A percentile compares a stretch with the other conserved stretches of the same genome.
Evolutionary conservation across 371 early-diverging fungal genomes (phyloP).

Genomic region (Apophysomyces trapeziformis): DNA sequence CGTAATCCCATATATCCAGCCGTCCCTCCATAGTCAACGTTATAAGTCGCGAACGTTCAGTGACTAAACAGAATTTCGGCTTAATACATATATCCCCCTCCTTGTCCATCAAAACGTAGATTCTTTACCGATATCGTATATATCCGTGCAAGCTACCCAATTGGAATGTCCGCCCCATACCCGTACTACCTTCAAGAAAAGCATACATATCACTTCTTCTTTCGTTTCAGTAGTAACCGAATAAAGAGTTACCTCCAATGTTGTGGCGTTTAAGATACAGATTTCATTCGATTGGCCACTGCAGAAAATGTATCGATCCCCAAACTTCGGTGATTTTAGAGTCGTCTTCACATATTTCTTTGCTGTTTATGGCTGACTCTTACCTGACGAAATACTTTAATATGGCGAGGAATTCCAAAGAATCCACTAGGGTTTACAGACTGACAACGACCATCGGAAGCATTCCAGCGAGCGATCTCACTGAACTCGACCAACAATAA

Average conservation of each 20-base stretch:
- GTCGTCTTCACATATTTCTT: neutral
- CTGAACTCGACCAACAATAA: constrained; percentile 30
- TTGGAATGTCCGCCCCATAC: constrained; percentile 71
- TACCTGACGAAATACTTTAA: constrained; percentile 50
- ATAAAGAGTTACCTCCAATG: constrained; percentile 46
- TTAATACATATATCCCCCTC: too few species aligned
- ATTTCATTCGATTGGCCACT: constrained; percentile 52
- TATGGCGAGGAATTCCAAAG: constrained; percentile 56
- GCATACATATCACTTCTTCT: neutral
- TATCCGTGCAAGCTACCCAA: constrained; percentile 66
- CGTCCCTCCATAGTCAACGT: constrained; percentile 51
- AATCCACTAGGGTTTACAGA: constrained; percentile 64
- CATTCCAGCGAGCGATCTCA: constrained; percentile 74
- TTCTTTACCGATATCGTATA: constrained; percentile 59
- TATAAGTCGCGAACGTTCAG: constrained; percentile 29
- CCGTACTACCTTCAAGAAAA: constrained; percentile 52
- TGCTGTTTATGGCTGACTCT: neutral
- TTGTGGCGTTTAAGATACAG: constrained; percentile 49
- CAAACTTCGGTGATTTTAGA: constrained; percentile 27
- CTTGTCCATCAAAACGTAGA: neutral
- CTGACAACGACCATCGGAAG: constrained; percentile 73
- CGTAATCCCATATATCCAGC: constrained; percentile 57
- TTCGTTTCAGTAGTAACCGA: neutral
- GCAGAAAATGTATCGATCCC: constrained; percentile 45
- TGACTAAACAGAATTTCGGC: constrained; percentile 15